Evolutionary conservation across 1,284 basidiomycete genomes (phyloP), one percentile per base, ranked within the genome.

Genomic region (Tylopilus sp.): DNA sequence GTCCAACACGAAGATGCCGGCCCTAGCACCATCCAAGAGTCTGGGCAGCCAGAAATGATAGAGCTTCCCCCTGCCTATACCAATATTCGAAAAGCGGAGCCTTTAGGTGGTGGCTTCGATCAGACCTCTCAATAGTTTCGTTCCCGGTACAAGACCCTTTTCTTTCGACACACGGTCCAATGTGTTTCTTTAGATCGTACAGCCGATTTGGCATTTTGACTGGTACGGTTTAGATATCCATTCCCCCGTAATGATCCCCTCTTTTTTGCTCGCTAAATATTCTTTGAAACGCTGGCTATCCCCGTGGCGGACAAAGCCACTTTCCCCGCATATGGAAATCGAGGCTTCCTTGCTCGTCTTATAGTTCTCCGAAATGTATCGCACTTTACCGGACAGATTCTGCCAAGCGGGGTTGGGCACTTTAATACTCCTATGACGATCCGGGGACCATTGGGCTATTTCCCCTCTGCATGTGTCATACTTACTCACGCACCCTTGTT

Each of bases 1-100:
- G 77, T 90, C 44, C 88, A 89, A 67, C 87, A 91, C 57, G 86
- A 90, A 53, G 87, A 91, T 60, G 87, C 82, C 0, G 87, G 87
- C 1, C 63, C 48, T 48, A 64, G 37, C 68, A 65, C 3, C 41
- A 6, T 48, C 19, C 53, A 51, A 35, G 74, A 73, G 8, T 70
- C 58, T 15, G 68, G 69, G 28, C 76, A 79, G 53, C 59, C 76
- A 9, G 86, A 87, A 64, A 89, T 86, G 41, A 78, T 90, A 34
- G 87, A 90, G 68, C 73, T 90, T 40, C 87, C 87, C 13, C 87
- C 87, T 6, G 86, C 87, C 31, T 90, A 90, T 65, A 86, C 82
- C n/a, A 75, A 79, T 52, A 68, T 84, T 44, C 68, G 66, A 31
- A 64, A 50, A 31, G 15, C 45, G 29, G 26, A 49, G 2, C 11